Base-by-base conservation (phyloP, 73 alveolate genomes). In the Stentor coeruleus region DNA sequence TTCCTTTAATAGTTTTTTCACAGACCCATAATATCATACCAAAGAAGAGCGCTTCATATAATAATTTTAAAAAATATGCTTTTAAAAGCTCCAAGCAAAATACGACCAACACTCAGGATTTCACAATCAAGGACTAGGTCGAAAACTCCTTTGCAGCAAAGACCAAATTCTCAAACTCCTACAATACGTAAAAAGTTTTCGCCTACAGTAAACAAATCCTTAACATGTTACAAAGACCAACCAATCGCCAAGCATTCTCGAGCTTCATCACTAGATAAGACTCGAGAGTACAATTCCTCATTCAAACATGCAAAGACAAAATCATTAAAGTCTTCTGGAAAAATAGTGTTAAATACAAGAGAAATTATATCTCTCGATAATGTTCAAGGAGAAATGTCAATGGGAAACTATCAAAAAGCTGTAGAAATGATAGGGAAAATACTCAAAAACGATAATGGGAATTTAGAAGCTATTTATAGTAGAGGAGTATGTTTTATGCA, bases 401-500 rank as follows among this genome's bases (percentile, higher is more conserved):
- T 11, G 20, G 66, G 66, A 49, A 49, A 49, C 20, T 49, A 49
- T 49, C 28, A 49, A 49, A 49, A 66, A 2, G 79, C 79, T 0
- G 33, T 33, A 11, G 79, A 66, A 2, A 1, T 66, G 11, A 14
- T 66, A 28, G 79, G 37, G 33, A 31, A 40, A 31, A 15, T 20
- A 1, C 33, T 66, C 2, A 31, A 66, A 66, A 66, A 66, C 11
- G 79, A 66, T 66, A 33, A 33, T 28, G 39, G 26, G 37, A 66
- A 66, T 2, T 11, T 66, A 28, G 79, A 66, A 20, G 79, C 79
- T 15, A 14, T 66, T 20, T 66, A 66, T 66, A 31, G 79, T 20
- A 20, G 79, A 66, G 79, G 40, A 20, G 79, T 66, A 20, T 66
- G 42, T 2, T 66, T 20, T 66, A 66, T 66, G 79, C 79, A 66